Evolutionary conservation across 345 rosid species (phyloP).

Genomic region (Eucalyptus polyanthemos): DNA sequence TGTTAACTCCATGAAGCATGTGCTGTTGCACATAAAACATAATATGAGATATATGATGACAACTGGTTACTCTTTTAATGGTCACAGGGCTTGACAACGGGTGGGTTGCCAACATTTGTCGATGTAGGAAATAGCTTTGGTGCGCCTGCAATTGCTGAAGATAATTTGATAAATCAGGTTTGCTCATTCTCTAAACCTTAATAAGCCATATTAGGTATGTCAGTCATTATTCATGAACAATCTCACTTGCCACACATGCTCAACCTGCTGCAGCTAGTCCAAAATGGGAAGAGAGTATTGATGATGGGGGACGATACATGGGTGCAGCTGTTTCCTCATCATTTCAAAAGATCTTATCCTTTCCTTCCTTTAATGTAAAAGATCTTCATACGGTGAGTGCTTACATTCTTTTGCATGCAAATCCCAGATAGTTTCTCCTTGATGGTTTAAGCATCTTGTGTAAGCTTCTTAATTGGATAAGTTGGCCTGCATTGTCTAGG

Average conservation of each 20-base stretch:
- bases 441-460: not conserved
- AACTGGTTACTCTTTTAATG: not conserved
- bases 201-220: not conserved
- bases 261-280: constrained; percentile 31
- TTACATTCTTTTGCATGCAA: not conserved
- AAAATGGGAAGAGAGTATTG: constrained; percentile 72
- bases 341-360: constrained; percentile 76
- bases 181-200: not conserved
- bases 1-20: not conserved
- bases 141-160: constrained; percentile 89
- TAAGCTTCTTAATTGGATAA: not conserved
- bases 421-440: not conserved
- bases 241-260: not conserved
- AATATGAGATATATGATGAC: not conserved
- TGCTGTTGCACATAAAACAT: not conserved
- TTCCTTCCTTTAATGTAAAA: constrained; percentile 88
- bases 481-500: constrained; percentile 22
- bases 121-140: constrained; percentile 95
- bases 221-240: not conserved
- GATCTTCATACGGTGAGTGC: constrained; percentile 73
- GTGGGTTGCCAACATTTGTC: constrained; percentile 89
- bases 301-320: constrained; percentile 99
- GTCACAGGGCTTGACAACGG: constrained; percentile 79
- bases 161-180: constrained; percentile 76
- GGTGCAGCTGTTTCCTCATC: constrained; percentile 85